Evolutionary conservation across 2,329 filamentous ascomycete genomes (phyloP).

Genomic region (Fusarium armeniacum): DNA sequence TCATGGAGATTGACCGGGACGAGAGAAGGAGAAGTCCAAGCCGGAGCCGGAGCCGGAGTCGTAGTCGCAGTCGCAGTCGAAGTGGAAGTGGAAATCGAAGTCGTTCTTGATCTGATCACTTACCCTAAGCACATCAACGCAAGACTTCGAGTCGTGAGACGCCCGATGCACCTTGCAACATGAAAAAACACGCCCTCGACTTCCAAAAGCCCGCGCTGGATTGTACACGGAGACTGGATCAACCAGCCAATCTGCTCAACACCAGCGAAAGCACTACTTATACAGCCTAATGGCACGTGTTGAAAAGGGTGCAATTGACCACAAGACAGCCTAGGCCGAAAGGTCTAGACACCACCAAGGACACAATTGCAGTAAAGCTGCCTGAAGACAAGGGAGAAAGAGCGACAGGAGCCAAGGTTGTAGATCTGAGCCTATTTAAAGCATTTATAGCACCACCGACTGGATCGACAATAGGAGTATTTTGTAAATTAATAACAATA

Average conservation of each 20-base stretch:
- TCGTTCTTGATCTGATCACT: constrained; percentile 47
- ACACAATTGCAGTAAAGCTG: neutral
- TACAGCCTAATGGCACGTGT: neutral
- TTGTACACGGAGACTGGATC: neutral
- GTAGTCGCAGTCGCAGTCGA: constrained; percentile 25
- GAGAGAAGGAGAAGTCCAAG: constrained; percentile 44
- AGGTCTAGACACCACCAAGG: neutral
- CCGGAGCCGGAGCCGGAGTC: constrained; percentile 41
- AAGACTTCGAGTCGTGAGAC: neutral
- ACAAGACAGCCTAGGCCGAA: neutral
- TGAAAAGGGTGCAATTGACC: neutral
- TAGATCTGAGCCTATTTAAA: neutral
- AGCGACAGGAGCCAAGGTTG: neutral
- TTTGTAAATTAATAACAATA: neutral
- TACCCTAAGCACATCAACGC: neutral
- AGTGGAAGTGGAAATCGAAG: constrained; percentile 32
- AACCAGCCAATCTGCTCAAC: neutral
- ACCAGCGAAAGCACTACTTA: neutral
- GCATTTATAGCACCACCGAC: neutral
- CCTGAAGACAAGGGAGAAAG: neutral
- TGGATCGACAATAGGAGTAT: neutral
- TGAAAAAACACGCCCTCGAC: too few species aligned
- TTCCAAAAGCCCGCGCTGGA: neutral
- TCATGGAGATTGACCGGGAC: constrained; percentile 59
- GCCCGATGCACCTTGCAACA: too few species aligned